These are phyloP conservation scores for Zoysia pacifica DNA, from an alignment of 176 grass and related monocot genomes.

Conservation along the genomic window DNA sequence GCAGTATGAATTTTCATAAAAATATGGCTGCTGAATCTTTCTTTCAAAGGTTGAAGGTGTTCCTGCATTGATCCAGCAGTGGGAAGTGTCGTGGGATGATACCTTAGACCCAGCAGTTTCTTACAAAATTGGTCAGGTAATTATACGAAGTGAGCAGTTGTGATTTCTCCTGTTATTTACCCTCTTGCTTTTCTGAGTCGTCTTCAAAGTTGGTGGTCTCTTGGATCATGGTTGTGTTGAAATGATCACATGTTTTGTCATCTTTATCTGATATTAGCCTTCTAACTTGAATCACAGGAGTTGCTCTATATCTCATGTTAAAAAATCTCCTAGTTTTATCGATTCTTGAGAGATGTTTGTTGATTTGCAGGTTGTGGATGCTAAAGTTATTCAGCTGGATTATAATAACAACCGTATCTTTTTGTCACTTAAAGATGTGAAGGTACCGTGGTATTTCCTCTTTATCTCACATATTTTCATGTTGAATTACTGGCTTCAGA, in stretches of 20 bases:
- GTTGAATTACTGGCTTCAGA: slow-evolving; percentile 1
- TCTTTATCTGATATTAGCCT: background rate
- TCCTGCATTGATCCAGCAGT: slow-evolving; percentile 83
- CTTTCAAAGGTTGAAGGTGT: slow-evolving; percentile 78
- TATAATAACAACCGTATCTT: slow-evolving; percentile 70
- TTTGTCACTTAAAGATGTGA: slow-evolving; percentile 88
- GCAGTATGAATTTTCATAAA: slow-evolving; percentile 16
- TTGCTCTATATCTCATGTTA: background rate
- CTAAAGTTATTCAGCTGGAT: slow-evolving; percentile 68
- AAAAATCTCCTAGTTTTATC: slow-evolving; percentile 6
- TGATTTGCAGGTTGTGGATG: slow-evolving; percentile 73
- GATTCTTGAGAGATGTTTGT: slow-evolving; percentile 8
- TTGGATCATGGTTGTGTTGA: background rate
- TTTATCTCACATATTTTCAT: background rate
- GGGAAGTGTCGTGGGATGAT: slow-evolving; percentile 83
- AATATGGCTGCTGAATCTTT: slow-evolving; percentile 46
- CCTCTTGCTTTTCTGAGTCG: slow-evolving; percentile 2
- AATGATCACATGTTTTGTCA: background rate
- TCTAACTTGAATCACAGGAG: slow-evolving; percentile 9
- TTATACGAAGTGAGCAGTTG: background rate
- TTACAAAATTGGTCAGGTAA: slow-evolving; percentile 87
- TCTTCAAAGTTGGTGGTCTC: background rate
- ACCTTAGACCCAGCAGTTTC: slow-evolving; percentile 86
- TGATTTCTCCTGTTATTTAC: slow-evolving; percentile 11
- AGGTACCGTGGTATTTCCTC: slow-evolving; percentile 36